Evolutionary conservation across 768 basidiomycete genomes (phyloP).

Genomic region (Pleurotus tuoliensis): DNA sequence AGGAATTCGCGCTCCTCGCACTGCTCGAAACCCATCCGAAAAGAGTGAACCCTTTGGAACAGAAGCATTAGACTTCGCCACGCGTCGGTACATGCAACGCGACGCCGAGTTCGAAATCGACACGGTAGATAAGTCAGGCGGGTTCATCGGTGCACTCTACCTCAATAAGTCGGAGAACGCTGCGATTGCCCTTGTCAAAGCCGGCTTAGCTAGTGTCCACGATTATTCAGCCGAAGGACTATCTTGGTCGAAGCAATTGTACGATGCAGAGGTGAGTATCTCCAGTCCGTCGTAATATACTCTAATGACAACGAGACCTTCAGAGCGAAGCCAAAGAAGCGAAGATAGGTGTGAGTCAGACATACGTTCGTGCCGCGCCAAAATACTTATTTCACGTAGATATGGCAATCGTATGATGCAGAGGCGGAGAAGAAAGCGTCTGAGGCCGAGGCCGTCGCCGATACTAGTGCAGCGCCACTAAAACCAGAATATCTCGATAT

Average conservation of each 20-base stretch:
- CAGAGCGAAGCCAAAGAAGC: constrained; percentile 80
- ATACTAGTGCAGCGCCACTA: constrained; percentile 47
- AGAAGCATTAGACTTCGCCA: constrained; percentile 80
- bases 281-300: not conserved
- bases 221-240: constrained; percentile 82
- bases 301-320: not conserved
- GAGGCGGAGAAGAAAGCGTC: constrained; percentile 54
- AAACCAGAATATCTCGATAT: constrained; percentile 89
- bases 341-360: constrained; percentile 63
- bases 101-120: constrained; percentile 94
- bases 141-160: constrained; percentile 89
- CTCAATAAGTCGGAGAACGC: constrained; percentile 84
- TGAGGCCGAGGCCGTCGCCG: constrained; percentile 37
- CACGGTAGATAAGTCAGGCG: constrained; percentile 88
- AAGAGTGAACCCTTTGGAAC: constrained; percentile 86
- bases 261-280: constrained; percentile 70
- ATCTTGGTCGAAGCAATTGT: constrained; percentile 75
- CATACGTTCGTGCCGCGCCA: not conserved
- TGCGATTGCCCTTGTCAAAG: constrained; percentile 76
- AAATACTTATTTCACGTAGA: constrained; percentile 36
- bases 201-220: constrained; percentile 88
- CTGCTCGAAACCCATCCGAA: constrained; percentile 75
- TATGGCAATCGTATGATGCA: constrained; percentile 85
- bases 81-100: constrained; percentile 84
- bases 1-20: constrained; percentile 82